phyloP scores from a whole-genome alignment of 495 filamentous ascomycete species.

The Beverwykella pulmonaria region DNA sequence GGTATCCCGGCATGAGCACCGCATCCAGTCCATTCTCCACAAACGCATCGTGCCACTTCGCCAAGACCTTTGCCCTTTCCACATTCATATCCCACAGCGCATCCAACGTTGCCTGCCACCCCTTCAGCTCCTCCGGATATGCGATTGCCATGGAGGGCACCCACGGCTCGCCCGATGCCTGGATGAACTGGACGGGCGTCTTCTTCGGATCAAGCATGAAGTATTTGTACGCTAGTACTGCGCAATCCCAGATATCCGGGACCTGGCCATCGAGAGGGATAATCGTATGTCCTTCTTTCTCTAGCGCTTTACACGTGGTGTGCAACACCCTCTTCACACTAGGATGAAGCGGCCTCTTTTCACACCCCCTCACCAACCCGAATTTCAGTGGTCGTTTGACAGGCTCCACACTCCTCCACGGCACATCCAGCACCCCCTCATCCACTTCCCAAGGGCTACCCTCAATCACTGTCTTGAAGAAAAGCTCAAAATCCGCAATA shows the following conservation, averaged over 20 bases:
- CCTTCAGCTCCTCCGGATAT: constrained; percentile 28
- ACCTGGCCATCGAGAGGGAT: constrained; percentile 29
- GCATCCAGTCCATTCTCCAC: constrained; percentile 50
- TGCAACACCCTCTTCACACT: constrained; percentile 37
- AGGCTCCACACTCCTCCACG: constrained; percentile 47
- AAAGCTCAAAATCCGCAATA: constrained; percentile 51
- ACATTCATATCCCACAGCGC: constrained; percentile 43
- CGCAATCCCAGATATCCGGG: constrained; percentile 32
- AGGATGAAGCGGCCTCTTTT: constrained; percentile 42
- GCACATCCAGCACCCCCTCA: constrained; percentile 50
- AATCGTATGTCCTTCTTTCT: constrained; percentile 33
- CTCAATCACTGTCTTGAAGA: constrained; percentile 57
- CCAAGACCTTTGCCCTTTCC: constrained; percentile 35
- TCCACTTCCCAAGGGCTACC: constrained; percentile 55
- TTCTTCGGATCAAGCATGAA: constrained; percentile 41
- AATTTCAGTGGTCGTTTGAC: constrained; percentile 25
- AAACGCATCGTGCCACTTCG: constrained; percentile 45
- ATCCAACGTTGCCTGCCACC: constrained; percentile 38
- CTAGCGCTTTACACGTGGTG: constrained; percentile 31
- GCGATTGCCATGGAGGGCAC: constrained; percentile 35
- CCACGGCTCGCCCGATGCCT: constrained; percentile 40
- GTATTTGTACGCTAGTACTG: constrained; percentile 36
- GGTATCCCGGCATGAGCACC: constrained; percentile 51
- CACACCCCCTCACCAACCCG: constrained; percentile 38
- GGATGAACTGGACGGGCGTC: constrained; percentile 34